Evolutionary conservation across 129 eudicot species (phyloP).

Genomic region (carrot (Daucus carota)): DH1_v3.0 NC_030386.2:36315501-36316000

Average conservation of each 20-base stretch:
- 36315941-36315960: constrained; percentile 26
- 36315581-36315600: background rate
- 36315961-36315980: background rate
- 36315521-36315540: no score
- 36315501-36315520: no score
- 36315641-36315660: constrained; percentile 99
- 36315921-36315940: constrained; percentile 35
- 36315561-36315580: background rate
- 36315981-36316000: background rate
- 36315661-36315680: constrained; percentile 87
- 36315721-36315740: constrained; percentile 39
- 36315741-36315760: background rate
- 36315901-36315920: constrained; percentile 43
- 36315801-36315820: background rate
- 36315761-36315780: background rate
- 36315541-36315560: no score
- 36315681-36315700: constrained; percentile 73
- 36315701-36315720: constrained; percentile 69
- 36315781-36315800: background rate
- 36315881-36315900: constrained; percentile 30
- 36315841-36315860: background rate
- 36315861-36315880: background rate
- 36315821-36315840: background rate
- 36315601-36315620: constrained; percentile 42
- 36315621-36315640: constrained; percentile 90